Conservation (phyloP, 305 asterid genomes). For the Rubia peregrina region DNA sequence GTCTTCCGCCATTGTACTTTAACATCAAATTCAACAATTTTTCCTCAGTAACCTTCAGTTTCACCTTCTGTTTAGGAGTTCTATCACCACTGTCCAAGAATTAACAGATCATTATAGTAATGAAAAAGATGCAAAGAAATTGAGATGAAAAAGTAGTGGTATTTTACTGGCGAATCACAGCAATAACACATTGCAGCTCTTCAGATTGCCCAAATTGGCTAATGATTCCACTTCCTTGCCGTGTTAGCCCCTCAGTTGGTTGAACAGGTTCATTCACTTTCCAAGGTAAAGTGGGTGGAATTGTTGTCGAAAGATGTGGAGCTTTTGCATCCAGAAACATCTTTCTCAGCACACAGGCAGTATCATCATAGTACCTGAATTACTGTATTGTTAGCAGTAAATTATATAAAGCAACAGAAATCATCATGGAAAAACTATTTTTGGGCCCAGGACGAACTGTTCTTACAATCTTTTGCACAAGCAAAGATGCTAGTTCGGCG, state of each 20-base stretch:
- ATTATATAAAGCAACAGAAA: background rate
- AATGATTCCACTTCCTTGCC: slow-evolving; percentile 91
- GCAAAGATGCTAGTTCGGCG: background rate
- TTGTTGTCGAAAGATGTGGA: slow-evolving; percentile 82
- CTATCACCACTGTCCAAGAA: slow-evolving; percentile 82
- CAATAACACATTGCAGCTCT: slow-evolving; percentile 94
- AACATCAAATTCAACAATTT: slow-evolving; percentile 91
- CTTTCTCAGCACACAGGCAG: slow-evolving; percentile 94
- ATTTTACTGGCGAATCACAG: slow-evolving; percentile 81
- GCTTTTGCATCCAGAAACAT: slow-evolving; percentile 97
- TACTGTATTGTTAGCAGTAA: background rate
- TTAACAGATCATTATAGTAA: slow-evolving; percentile 18
- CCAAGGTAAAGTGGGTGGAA: slow-evolving; percentile 93
- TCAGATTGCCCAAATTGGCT: slow-evolving; percentile 89
- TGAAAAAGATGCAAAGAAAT: slow-evolving; percentile 12
- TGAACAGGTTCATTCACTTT: slow-evolving; percentile 76
- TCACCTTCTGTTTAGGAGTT: slow-evolving; percentile 99
- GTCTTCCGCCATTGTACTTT: slow-evolving; percentile 87
- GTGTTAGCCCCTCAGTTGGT: slow-evolving; percentile 81
- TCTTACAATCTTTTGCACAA: slow-evolving; percentile 5
- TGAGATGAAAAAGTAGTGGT: slow-evolving; percentile 10
- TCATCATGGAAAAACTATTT: background rate
- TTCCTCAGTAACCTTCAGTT: slow-evolving; percentile 94
- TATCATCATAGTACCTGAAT: slow-evolving; percentile 87
- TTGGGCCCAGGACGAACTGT: background rate